Evolutionary conservation across 2,329 filamentous ascomycete species (phyloP), one percentile per base, ranked within the genome.

Genomic region (Microsporum audouinii): DNA sequence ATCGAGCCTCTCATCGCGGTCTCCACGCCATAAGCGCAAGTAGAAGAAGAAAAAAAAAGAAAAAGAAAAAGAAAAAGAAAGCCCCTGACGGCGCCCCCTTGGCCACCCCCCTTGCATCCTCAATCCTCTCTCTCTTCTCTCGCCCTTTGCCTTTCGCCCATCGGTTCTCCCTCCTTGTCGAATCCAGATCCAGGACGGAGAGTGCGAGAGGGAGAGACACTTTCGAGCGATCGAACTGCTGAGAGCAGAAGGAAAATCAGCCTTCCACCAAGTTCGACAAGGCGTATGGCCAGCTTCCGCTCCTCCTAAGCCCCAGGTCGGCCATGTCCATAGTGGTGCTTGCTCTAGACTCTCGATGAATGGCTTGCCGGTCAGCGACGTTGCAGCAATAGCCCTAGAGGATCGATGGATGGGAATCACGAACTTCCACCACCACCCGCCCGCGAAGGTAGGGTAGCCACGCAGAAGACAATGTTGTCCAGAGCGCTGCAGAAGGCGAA

Each of bases 391-490:
- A 55, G 33, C 49, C 49, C 49, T 55, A 23, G 39, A 55, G 49
- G 31, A 55, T 36, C 49, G 31, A 55, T 55, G 49, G 49, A 55
- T 36, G 49, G 49, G 31, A 55, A 29, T 34, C 31, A 17, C 14
- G 49, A 55, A n/a, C 49, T 43, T 43, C 39, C 29, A 55, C 49
- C 49, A 34, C 31, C 33, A n/a, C 49, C 49, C 14, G 34, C 57
- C 34, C 59, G 56, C 7, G 59, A 61, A 49, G 57, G 60, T 34
- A 73, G 75, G 64, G 75, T 73, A n/a, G 83, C 84, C 12, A 90
- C 88, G 0, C 88, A 97, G 72, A 97, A 96, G 78, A 88, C 87
- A 8, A 97, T 97, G 91, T 81, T 99, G 39, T 96, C 92, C n/a
- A 89, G 88, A 68, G 94, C 94, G 0, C 78, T 99, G 60, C 88